Base-by-base conservation (phyloP, 2,329 filamentous ascomycete genomes). In the Tolypocladium paradoxum region DNA sequence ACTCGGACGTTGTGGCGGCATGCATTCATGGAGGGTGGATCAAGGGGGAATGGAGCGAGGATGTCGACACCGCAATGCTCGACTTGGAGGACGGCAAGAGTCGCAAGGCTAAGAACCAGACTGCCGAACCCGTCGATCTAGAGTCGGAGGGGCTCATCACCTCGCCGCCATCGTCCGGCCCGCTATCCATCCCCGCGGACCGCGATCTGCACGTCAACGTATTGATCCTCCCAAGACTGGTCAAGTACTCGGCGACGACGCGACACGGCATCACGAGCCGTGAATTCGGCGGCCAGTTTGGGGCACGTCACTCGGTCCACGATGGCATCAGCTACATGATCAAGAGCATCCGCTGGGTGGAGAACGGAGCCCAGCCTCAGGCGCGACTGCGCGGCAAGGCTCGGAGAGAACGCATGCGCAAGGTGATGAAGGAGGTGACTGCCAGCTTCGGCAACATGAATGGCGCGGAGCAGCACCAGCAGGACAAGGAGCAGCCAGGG, bases 11-110 rank as follows among this genome's bases (percentile, higher is more conserved):
- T 0, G 79, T 99, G 27, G 92, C 90, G 0, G 91, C 92, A 2
- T 92, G 91, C 55, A 92, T 99, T 47, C 93, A 99, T 67, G 84
- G 85, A 2, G 93, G 93, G 4, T 97, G 90, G 84, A 87, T 99
- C 60, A 84, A 85, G 43, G 92, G 92, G 35, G 89, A 91, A 61
- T 96, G 91, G 87, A 76, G 83, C 5, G 83, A 90, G 7, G 86
- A 89, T 36, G 80, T 93, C 1, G 87, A 93, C 60, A 75, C 82
- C 1, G 73, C 76, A 14, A 73, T 92, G 69, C 75, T 95, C 12
- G 79, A 80, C 20, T 68, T 84, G 3, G 74, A 78, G 16, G 54
- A 57, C 22, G 61, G 62, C 14, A 59, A 61, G 52, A 64, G 64
- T 46, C 65, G 69, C 34, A 69, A 66, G 53, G 50, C 54, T 22